These are phyloP conservation scores for Geosmithia morbida DNA, from an alignment of 2,329 filamentous ascomycete species.

Conservation along the genomic window DNA sequence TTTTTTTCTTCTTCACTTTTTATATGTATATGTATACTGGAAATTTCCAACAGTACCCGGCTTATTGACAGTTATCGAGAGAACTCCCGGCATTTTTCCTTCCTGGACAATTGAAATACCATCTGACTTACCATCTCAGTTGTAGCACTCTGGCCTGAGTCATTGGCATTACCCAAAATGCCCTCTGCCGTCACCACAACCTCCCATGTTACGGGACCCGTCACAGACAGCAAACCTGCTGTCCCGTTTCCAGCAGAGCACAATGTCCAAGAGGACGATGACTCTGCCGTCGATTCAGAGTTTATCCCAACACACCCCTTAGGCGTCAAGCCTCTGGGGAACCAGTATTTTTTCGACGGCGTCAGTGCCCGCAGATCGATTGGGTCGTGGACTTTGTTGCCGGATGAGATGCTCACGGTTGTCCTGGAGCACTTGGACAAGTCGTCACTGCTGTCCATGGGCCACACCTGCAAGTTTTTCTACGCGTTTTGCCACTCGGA, in stretches of 20 bases:
- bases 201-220: not conserved
- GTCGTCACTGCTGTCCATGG: constrained; percentile 46
- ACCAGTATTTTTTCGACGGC: constrained; percentile 54
- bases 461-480: constrained; percentile 69
- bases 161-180: not conserved
- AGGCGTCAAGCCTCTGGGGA: constrained; percentile 75
- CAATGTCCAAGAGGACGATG: not conserved
- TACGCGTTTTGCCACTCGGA: constrained; percentile 76
- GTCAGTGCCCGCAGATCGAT: constrained; percentile 52
- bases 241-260: not conserved
- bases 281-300: constrained; percentile 7
- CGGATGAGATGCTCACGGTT: constrained; percentile 68
- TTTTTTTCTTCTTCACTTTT: too few relatives aligned
- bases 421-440: constrained; percentile 64
- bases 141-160: not conserved
- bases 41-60: too few relatives aligned
- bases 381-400: constrained; percentile 52
- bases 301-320: constrained; percentile 68
- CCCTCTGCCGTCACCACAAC: not conserved
- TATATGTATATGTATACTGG: too few relatives aligned
- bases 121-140: not conserved
- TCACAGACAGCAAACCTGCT: not conserved
- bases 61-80: too few relatives aligned
- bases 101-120: too few relatives aligned
- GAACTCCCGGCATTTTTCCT: too few relatives aligned